Base-by-base conservation (phyloP, 108 stramenopile species). In the Cyclostephanos tholiformis region DNA sequence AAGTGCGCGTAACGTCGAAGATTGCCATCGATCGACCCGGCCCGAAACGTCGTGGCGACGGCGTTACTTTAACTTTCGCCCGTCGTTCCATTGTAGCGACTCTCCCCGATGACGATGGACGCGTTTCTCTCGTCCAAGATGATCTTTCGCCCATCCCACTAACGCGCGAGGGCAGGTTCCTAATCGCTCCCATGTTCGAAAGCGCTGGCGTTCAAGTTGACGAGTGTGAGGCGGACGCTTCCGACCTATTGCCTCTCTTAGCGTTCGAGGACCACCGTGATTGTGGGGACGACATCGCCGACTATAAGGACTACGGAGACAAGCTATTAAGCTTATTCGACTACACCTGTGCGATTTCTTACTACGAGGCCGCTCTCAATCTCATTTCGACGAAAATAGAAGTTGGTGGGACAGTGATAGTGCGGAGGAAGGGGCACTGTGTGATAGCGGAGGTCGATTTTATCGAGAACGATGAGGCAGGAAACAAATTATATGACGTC, bases 381-480 rank as follows among this genome's bases (percentile, higher is more conserved):
- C n/a, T 59, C 12, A 67, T 53, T 27, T 78, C 88, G 19, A 76
- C 80, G 41, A 62, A 63, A 27, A 13, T 80, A 0, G 50, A 79
- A 16, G 63, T 89, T 13, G 91, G 84, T 14, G 70, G 87, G 20
- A 65, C 80, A 20, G 59, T 85, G 16, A 71, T 91, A 30, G 50
- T 78, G 16, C 58, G 79, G 27, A 57, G 62, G 41, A 68, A 78
- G 25, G 90, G 86, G 12, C 82, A 72, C 72, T 63, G 75, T 9
- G 74, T 81, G n/a, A 65, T 88, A 17, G 88, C 85, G 11, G 90
- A 91, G 59, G 74, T 88, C 19, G 88, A 91, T 68, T 88, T 83
- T 35, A 46, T 86, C 30, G 87, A 90, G 22, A 67, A 70, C 9
- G 63, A 82, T 38, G 77, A 66, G 2, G 63, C 63, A 32, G 61